These are phyloP conservation scores for Thraustochytrium sp. DNA, from an alignment of 352 stramenopile species.

Conservation along the genomic window DNA sequence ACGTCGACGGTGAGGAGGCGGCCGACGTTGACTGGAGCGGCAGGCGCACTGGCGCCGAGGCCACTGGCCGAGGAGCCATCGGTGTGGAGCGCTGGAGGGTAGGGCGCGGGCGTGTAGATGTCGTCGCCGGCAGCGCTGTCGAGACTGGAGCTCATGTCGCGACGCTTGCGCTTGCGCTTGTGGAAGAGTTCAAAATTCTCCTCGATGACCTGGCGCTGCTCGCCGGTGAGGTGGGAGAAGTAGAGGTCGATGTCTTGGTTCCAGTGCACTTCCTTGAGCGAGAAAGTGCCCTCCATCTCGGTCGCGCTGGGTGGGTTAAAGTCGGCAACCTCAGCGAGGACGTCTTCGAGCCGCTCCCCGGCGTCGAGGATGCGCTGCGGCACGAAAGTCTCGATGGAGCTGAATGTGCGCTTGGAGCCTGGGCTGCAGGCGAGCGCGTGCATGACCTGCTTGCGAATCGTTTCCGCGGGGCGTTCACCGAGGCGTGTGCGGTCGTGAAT, in stretches of 20 bases:
- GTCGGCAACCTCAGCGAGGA: constrained; percentile 6
- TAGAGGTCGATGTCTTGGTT: not conserved
- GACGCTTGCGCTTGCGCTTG: constrained; percentile 32
- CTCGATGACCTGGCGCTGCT: constrained; percentile 8
- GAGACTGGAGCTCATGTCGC: not conserved
- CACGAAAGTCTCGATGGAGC: not conserved
- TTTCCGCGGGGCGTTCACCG: not conserved
- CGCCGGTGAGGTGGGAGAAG: not conserved
- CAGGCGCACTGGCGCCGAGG: not conserved
- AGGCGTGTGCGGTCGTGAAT: not conserved
- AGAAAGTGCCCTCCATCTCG: constrained; percentile 9
- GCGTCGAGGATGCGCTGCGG: not conserved
- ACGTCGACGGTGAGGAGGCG: not conserved
- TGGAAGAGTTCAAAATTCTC: constrained; percentile 27
- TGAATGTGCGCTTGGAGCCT: constrained; percentile 15
- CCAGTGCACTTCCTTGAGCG: not conserved
- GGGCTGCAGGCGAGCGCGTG: not conserved
- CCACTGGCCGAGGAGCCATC: no score
- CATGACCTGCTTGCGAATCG: constrained; percentile 16
- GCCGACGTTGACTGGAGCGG: not conserved
- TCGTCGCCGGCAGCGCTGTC: not conserved
- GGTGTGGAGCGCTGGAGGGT: no score
- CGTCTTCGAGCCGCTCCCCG: not conserved
- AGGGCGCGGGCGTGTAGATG: no score
- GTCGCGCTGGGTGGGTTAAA: constrained; percentile 1